Evolutionary conservation across 129 eudicot genomes (phyloP).

Genomic region (Saposhnikovia divaricata): DNA sequence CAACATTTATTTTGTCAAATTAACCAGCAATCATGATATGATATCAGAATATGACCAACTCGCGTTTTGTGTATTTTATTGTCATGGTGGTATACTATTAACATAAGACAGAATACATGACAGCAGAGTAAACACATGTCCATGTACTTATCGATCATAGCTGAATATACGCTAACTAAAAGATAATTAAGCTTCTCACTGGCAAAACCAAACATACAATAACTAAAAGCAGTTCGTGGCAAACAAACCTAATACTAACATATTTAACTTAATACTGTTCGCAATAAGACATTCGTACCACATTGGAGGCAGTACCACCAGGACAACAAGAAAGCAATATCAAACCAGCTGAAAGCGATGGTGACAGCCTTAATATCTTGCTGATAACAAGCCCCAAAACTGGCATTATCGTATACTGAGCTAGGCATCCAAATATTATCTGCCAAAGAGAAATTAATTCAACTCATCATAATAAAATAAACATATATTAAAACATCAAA

Average conservation of each 20-base stretch:
- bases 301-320: slow-evolving; percentile 94
- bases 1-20: not conserved
- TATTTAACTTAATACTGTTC: not conserved
- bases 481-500: not conserved
- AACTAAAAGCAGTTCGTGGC: not conserved
- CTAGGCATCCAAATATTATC: slow-evolving; percentile 74
- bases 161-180: not conserved
- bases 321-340: slow-evolving; percentile 89
- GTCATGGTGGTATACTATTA: not conserved
- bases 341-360: slow-evolving; percentile 64
- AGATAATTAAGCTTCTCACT: not conserved
- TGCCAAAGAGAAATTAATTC: slow-evolving; percentile 6
- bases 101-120: not conserved
- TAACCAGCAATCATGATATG: not conserved
- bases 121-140: not conserved
- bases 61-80: not conserved
- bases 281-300: slow-evolving; percentile 41
- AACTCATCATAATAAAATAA: not conserved
- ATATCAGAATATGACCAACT: not conserved
- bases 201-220: not conserved
- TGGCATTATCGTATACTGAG: slow-evolving; percentile 86
- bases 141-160: not conserved
- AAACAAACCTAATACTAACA: not conserved
- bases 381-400: slow-evolving; percentile 51
- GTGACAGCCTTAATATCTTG: slow-evolving; percentile 60